A percentile compares a stretch with the other conserved stretches of the same genome.
phyloP scores from a whole-genome alignment of 306 rosid genomes.

The Prosopis cineraria region DNA sequence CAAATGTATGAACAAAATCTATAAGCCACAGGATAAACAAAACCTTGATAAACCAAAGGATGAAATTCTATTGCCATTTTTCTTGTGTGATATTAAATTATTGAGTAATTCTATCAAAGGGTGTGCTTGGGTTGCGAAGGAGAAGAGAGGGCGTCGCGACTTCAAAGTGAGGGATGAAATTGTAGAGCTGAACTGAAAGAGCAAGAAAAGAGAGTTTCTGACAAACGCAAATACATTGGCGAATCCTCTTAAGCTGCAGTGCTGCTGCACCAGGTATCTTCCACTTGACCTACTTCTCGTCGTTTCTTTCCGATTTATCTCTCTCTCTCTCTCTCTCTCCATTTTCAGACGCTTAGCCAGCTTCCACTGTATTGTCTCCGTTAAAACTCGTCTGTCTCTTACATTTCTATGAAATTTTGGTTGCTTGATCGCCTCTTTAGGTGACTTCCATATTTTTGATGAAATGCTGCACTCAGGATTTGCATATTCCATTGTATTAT shows the following conservation, averaged over 20 bases:
- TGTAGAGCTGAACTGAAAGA: neutral
- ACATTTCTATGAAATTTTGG: neutral
- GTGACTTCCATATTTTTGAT: slow-evolving; percentile 7
- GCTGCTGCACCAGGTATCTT: neutral
- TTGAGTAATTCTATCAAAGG: neutral
- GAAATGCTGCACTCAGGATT: slow-evolving; percentile 22
- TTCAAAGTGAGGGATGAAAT: neutral
- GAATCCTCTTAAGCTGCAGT: neutral
- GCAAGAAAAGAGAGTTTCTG: neutral
- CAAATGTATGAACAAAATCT: no score
- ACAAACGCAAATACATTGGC: neutral
- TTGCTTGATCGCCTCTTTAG: neutral
- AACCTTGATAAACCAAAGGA: neutral
- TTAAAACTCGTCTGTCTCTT: neutral
- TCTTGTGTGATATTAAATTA: neutral
- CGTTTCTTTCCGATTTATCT: neutral
- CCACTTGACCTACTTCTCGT: neutral
- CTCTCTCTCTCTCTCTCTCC: neutral
- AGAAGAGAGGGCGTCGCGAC: neutral
- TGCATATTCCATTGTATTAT: no score
- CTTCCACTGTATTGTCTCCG: neutral
- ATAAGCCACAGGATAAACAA: no score
- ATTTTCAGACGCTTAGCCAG: neutral
- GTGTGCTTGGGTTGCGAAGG: neutral
- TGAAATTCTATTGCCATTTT: neutral